Conservation (phyloP, 805 yeast species). For the Candida boleticola region DNA sequence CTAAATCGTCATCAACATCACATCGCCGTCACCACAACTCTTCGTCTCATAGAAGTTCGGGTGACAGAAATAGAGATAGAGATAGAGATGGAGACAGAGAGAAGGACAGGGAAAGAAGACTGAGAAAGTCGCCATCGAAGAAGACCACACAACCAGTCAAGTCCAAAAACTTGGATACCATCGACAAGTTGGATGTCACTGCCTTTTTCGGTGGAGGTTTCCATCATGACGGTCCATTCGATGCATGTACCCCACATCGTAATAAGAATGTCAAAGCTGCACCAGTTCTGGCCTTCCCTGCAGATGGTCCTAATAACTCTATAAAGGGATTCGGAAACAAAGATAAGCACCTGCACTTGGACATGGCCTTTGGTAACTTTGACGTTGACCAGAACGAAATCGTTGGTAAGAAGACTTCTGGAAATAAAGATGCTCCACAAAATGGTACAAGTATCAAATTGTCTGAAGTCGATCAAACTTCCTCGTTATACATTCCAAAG, state of each 20-base stretch:
- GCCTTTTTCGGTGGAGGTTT: slow-evolving; percentile 91
- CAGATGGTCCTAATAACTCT: slow-evolving; percentile 89
- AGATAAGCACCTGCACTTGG: slow-evolving; percentile 52
- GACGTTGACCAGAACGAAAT: slow-evolving; percentile 42
- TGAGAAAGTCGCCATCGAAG: slow-evolving; percentile 34
- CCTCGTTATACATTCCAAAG: slow-evolving; percentile 39
- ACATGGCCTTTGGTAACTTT: slow-evolving; percentile 73
- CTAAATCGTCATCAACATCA: background rate
- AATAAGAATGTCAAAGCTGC: slow-evolving; percentile 74
- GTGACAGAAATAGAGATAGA: slow-evolving; percentile 12
- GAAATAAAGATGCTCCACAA: slow-evolving; percentile 8
- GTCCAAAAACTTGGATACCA: slow-evolving; percentile 82
- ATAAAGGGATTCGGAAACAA: slow-evolving; percentile 62
- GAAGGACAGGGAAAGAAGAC: slow-evolving; percentile 12
- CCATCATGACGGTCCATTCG: slow-evolving; percentile 99
- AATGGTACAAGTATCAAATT: slow-evolving; percentile 2
- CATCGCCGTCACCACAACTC: background rate
- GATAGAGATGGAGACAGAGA: slow-evolving; percentile 12
- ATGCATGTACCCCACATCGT: slow-evolving; percentile 96
- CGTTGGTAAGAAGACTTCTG: slow-evolving; percentile 23
- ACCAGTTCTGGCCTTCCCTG: slow-evolving; percentile 94
- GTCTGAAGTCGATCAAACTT: slow-evolving; percentile 17
- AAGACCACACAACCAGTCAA: slow-evolving; percentile 45
- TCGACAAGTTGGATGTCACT: slow-evolving; percentile 93
- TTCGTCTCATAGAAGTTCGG: slow-evolving; percentile 5